phyloP scores from a whole-genome alignment of 148 eudicot genomes.

The Dysphania ambrosioides region DNA sequence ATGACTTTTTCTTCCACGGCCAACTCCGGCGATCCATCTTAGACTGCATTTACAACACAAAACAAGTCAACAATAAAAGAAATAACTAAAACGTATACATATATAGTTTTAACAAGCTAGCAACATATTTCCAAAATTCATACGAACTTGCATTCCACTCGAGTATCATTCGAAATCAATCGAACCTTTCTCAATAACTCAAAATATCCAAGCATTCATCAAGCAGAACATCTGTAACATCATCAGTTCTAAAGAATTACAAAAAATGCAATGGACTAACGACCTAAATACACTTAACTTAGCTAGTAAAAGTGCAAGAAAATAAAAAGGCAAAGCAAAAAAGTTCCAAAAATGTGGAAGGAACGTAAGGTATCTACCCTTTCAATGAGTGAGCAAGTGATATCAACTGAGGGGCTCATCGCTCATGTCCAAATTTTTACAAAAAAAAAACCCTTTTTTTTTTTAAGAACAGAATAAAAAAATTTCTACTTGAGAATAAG shows the following conservation, averaged over 20 bases:
- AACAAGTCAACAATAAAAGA: slow-evolving; percentile 10
- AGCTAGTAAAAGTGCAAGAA: slow-evolving; percentile 8
- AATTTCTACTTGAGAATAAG: no score
- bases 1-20: slow-evolving; percentile 98
- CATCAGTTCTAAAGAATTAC: not conserved
- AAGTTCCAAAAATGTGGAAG: slow-evolving; percentile 11
- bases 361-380: slow-evolving; percentile 33
- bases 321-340: slow-evolving; percentile 10
- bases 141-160: not conserved
- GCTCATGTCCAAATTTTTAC: not conserved
- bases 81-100: slow-evolving; percentile 2
- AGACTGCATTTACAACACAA: slow-evolving; percentile 25
- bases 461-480: no score
- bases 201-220: not conserved
- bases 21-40: slow-evolving; percentile 88
- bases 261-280: not conserved
- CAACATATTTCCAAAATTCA: no score
- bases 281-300: not conserved
- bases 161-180: not conserved
- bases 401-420: slow-evolving; percentile 33
- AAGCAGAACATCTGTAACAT: not conserved
- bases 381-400: slow-evolving; percentile 28
- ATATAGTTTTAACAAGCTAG: no score
- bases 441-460: not conserved
- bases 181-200: not conserved